Conservation (phyloP, 768 basidiomycete genomes). For the Lactarius sp. region DNA sequence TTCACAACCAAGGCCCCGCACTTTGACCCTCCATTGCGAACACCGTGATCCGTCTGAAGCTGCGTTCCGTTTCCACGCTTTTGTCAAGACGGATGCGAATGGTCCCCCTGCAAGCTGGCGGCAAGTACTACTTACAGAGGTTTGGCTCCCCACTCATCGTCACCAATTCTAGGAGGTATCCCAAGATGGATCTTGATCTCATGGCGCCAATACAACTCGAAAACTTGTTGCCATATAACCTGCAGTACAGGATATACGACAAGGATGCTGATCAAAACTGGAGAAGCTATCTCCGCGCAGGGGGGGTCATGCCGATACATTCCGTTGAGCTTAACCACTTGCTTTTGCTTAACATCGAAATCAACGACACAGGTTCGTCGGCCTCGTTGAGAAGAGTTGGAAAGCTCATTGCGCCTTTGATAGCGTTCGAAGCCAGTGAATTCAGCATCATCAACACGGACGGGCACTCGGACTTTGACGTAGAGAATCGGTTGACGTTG, state of each 20-base stretch:
- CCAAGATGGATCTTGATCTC: conserved; percentile 78
- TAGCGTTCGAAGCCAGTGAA: conserved; percentile 90
- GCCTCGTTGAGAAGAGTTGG: neutral
- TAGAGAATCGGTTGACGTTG: conserved; percentile 66
- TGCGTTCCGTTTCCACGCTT: conserved; percentile 91
- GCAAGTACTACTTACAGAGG: neutral
- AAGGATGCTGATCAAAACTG: conserved; percentile 93
- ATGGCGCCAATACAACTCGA: conserved; percentile 94
- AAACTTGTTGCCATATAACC: conserved; percentile 89
- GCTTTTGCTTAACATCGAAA: conserved; percentile 79
- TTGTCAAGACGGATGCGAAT: conserved; percentile 67
- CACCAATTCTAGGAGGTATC: conserved; percentile 57
- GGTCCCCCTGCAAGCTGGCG: conserved; percentile 34
- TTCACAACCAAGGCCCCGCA: conserved; percentile 37
- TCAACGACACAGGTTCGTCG: conserved; percentile 81
- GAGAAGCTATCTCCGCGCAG: conserved; percentile 87
- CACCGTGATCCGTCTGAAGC: conserved; percentile 78
- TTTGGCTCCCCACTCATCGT: neutral
- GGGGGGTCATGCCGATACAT: conserved; percentile 94
- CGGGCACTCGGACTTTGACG: conserved; percentile 81
- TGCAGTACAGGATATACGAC: conserved; percentile 96
- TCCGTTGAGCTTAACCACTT: conserved; percentile 90
- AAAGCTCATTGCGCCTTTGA: neutral
- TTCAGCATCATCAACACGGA: conserved; percentile 98
- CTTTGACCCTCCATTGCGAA: conserved; percentile 80